Base-by-base conservation (phyloP, 805 yeast genomes). In the Wickerhamomyces hampshirensis region DNA sequence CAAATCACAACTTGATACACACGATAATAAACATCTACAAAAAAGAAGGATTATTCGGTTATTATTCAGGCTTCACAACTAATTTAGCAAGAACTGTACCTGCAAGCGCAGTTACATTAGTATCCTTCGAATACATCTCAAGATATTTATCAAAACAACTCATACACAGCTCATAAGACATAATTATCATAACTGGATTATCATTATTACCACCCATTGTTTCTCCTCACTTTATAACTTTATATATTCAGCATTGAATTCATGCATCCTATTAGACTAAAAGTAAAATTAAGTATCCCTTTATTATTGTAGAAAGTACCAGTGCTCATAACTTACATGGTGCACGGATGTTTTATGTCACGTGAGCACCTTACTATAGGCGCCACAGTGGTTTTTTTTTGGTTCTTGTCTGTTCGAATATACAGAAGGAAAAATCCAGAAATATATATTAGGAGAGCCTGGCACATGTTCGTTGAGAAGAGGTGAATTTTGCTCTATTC, bases 61-160 rank as follows among this genome's bases (percentile, higher is more conserved):
- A 87, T 56, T 93, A 93, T 55, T 80, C 93, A 2, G 98, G 98
- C 0, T 84, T 89, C 51, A 70, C 79, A 1, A 80, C 94, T 15
- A 93, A 93, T 55, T 63, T 93, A 52, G 75, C 86, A 21, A 68
- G 98, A 49, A 93, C 98, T 0, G 86, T 91, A 0, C 98, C 98
- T 4, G 89, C 96, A 1, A 77, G 88, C 48, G 97, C 97, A 1
- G 86, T 91, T n/a, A 93, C 98, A 3, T 68, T 93, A 48, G 88
- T 91, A 8, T 84, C 95, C 19, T 93, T 85, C 59, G 98, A 93
- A 55, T 83, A 81, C 56, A 73, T 83, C 57, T 54, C 56, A 2
- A 39, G 50, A 31, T 54, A 52, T 26, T 29, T 53, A 14, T 7
- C 39, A 2, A 32, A 17, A 18, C 30, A 28, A 11, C 18, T 28